A percentile compares a stretch with the other conserved stretches of the same genome.
phyloP scores from a whole-genome alignment of 768 basidiomycete species.

The Trametes cingulata region DNA sequence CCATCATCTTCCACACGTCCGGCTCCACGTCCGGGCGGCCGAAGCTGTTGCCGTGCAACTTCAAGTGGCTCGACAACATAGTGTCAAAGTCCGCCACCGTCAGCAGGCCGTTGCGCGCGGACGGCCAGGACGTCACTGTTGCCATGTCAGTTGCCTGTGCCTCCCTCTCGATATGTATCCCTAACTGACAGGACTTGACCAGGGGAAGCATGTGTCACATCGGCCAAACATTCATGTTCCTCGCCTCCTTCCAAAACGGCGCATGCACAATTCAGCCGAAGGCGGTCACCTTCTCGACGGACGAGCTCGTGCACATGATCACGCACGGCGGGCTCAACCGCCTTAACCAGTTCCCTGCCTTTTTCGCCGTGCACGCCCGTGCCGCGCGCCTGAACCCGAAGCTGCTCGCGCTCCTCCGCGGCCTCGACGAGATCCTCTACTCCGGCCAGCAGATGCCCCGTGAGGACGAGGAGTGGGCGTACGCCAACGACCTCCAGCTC shows the following conservation, averaged over 20 bases:
- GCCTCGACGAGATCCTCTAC: conserved; percentile 61
- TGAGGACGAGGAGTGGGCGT: conserved; percentile 71
- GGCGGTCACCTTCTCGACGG: conserved; percentile 55
- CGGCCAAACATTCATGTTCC: conserved; percentile 69
- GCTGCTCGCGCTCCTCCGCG: conserved; percentile 53
- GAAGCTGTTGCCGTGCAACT: conserved; percentile 68
- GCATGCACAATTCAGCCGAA: conserved; percentile 69
- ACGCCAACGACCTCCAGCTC: conserved; percentile 49
- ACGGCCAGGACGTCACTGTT: conserved; percentile 61
- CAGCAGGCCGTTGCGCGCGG: conserved; percentile 47
- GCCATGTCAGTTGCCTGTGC: conserved; percentile 55
- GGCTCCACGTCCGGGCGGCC: conserved; percentile 78
- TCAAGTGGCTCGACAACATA: conserved; percentile 57
- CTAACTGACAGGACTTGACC: conserved; percentile 34
- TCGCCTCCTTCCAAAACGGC: conserved; percentile 67
- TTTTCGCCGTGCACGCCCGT: conserved; percentile 61
- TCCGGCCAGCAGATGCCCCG: conserved; percentile 58
- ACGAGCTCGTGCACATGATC: conserved; percentile 72
- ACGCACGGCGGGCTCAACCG: conserved; percentile 62
- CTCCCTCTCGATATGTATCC: background rate
- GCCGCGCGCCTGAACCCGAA: conserved; percentile 57
- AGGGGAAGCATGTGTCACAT: conserved; percentile 83
- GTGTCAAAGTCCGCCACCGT: conserved; percentile 57
- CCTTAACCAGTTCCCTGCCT: conserved; percentile 66
- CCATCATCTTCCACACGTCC: conserved; percentile 73